These are phyloP conservation scores for Gentiana dahurica DNA, from an alignment of 257 asterid species.

Conservation along the genomic window DNA sequence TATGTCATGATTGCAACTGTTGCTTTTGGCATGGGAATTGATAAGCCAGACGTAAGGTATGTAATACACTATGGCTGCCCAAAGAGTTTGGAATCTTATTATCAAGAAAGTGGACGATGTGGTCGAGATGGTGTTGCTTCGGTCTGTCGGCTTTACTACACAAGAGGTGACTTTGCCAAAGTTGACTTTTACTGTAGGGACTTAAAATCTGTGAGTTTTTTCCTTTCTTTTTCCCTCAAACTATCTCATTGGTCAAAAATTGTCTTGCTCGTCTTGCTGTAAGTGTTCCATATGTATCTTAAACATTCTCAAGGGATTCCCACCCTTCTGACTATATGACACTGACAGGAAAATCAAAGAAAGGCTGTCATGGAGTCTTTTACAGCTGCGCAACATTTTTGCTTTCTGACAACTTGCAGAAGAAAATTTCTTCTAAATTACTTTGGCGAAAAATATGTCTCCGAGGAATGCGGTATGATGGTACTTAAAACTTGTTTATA, in stretches of 20 bases:
- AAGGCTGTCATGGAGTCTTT: constrained; percentile 73
- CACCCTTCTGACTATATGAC: background rate
- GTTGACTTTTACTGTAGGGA: constrained; percentile 79
- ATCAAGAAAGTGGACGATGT: constrained; percentile 98
- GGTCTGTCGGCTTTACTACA: constrained; percentile 70
- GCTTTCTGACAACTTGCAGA: constrained; percentile 80
- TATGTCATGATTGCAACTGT: constrained; percentile 92
- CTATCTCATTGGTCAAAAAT: constrained; percentile 2
- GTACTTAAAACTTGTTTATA: constrained; percentile 5
- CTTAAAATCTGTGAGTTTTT: constrained; percentile 54
- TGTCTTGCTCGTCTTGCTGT: background rate
- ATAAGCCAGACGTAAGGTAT: constrained; percentile 83
- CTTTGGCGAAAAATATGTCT: constrained; percentile 55
- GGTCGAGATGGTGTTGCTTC: constrained; percentile 95
- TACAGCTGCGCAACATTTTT: constrained; percentile 66
- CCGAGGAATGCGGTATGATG: constrained; percentile 55
- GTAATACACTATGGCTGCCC: constrained; percentile 97
- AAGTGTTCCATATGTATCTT: background rate
- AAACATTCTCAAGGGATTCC: constrained; percentile 1
- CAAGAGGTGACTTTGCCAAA: constrained; percentile 73
- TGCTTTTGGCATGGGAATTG: constrained; percentile 99
- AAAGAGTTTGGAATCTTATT: constrained; percentile 93
- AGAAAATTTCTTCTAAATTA: constrained; percentile 77
- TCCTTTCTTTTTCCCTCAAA: constrained; percentile 12
- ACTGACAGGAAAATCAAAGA: constrained; percentile 62